These are phyloP conservation scores for Talaromyces adpressus DNA, from an alignment of 495 filamentous ascomycete species.

Conservation along the genomic window DNA sequence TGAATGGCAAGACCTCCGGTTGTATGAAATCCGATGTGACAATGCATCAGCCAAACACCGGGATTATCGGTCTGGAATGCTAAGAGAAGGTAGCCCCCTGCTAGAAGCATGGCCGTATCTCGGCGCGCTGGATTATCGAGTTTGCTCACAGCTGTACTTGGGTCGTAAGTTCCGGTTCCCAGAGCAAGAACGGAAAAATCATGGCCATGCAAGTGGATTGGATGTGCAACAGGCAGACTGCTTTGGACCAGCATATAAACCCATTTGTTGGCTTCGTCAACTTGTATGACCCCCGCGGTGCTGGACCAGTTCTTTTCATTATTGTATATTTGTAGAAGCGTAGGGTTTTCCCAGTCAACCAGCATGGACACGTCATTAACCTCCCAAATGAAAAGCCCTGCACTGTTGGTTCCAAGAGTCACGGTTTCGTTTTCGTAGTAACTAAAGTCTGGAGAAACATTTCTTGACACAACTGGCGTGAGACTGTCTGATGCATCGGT, in stretches of 20 bases:
- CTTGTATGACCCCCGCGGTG: slow-evolving; percentile 24
- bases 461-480: slow-evolving; percentile 33
- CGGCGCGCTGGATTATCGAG: slow-evolving; percentile 45
- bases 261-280: slow-evolving; percentile 57
- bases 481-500: slow-evolving; percentile 28
- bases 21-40: slow-evolving; percentile 45
- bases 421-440: slow-evolving; percentile 14
- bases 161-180: slow-evolving; percentile 13
- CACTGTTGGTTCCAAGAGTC: slow-evolving; percentile 7
- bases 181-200: slow-evolving; percentile 21
- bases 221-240: slow-evolving; percentile 12
- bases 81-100: slow-evolving; percentile 38
- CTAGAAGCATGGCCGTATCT: slow-evolving; percentile 51
- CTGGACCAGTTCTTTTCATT: slow-evolving; percentile 12
- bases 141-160: slow-evolving; percentile 13
- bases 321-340: slow-evolving; percentile 18
- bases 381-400: slow-evolving; percentile 18
- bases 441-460: slow-evolving; percentile 16
- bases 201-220: slow-evolving; percentile 22
- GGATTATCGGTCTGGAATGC: slow-evolving; percentile 50
- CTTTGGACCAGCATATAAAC: slow-evolving; percentile 42
- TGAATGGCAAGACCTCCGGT: slow-evolving; percentile 36
- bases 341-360: slow-evolving; percentile 22
- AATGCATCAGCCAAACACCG: slow-evolving; percentile 48
- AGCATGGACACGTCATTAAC: slow-evolving; percentile 23